phyloP scores from a whole-genome alignment of 805 yeast species.

The Candida sphagnicola region DNA sequence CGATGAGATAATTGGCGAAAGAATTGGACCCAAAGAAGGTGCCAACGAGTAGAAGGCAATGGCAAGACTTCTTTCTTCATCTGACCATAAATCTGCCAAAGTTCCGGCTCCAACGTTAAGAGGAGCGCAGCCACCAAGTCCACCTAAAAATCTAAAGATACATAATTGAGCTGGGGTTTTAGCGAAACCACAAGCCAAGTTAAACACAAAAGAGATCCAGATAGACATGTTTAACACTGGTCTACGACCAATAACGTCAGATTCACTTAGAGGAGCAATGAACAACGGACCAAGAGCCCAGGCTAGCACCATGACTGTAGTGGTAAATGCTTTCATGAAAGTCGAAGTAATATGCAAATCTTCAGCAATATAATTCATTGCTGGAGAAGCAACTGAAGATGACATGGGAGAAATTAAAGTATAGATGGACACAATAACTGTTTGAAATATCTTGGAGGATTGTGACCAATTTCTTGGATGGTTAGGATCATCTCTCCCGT shows the following conservation, averaged over 20 bases:
- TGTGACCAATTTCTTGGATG: conserved; percentile 64
- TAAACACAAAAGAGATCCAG: conserved; percentile 45
- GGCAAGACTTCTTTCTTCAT: conserved; percentile 49
- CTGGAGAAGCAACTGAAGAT: conserved; percentile 62
- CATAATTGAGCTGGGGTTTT: conserved; percentile 56
- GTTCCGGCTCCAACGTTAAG: conserved; percentile 68
- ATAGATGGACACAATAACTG: conserved; percentile 48
- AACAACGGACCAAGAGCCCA: conserved; percentile 66
- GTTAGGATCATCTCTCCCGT: conserved; percentile 54
- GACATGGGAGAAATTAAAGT: conserved; percentile 60
- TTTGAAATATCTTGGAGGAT: conserved; percentile 37
- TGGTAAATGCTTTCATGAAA: conserved; percentile 48
- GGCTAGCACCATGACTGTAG: conserved; percentile 65
- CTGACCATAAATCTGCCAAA: conserved; percentile 57
- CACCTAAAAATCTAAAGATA: conserved; percentile 59
- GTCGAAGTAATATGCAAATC: conserved; percentile 40
- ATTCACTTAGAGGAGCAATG: conserved; percentile 65
- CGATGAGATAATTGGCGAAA: conserved; percentile 59
- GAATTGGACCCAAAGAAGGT: conserved; percentile 67
- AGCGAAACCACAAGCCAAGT: conserved; percentile 61
- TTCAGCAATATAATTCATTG: conserved; percentile 44
- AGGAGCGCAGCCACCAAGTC: conserved; percentile 66
- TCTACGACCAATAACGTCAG: conserved; percentile 52
- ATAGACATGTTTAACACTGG: conserved; percentile 51
- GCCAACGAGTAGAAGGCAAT: conserved; percentile 53